Evolutionary conservation across 331 rosid genomes (phyloP).

Genomic region (Erythrophleum ivorense): DNA sequence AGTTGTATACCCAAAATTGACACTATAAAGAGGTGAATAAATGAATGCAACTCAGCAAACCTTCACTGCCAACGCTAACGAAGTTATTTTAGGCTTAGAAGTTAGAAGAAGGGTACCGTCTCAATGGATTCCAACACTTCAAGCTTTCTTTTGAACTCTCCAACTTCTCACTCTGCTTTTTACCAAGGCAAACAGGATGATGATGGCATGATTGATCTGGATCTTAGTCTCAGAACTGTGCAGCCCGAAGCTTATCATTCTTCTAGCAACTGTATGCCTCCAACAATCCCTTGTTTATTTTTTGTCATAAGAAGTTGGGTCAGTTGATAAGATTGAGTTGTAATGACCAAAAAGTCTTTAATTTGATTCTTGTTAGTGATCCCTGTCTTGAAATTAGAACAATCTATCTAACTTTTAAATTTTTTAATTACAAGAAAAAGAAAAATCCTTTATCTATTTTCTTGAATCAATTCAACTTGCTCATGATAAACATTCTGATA

Average conservation of each 20-base stretch:
- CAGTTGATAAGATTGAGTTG: too few species aligned
- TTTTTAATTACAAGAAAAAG: too few species aligned
- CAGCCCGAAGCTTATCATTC: slow-evolving; percentile 75
- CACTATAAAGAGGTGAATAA: slow-evolving; percentile 45
- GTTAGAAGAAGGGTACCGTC: not conserved
- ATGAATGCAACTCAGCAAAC: slow-evolving; percentile 38
- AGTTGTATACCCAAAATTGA: slow-evolving; percentile 22
- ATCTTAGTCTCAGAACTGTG: slow-evolving; percentile 84
- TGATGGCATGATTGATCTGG: slow-evolving; percentile 72
- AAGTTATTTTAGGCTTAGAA: not conserved
- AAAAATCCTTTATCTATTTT: too few species aligned
- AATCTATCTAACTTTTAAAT: too few species aligned
- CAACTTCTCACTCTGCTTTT: slow-evolving; percentile 63
- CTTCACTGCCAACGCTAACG: slow-evolving; percentile 17
- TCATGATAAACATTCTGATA: too few species aligned
- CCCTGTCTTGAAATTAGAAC: too few species aligned
- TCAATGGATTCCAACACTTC: slow-evolving; percentile 77
- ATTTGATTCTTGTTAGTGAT: not conserved
- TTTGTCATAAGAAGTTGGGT: not conserved
- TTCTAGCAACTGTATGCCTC: slow-evolving; percentile 58
- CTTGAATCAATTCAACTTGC: too few species aligned
- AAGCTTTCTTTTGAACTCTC: slow-evolving; percentile 64
- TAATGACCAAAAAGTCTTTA: not conserved
- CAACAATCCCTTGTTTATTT: slow-evolving; percentile 13
- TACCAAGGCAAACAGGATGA: slow-evolving; percentile 66